Base-by-base conservation (phyloP, 768 basidiomycete species). In the Suillus subluteus region DNA sequence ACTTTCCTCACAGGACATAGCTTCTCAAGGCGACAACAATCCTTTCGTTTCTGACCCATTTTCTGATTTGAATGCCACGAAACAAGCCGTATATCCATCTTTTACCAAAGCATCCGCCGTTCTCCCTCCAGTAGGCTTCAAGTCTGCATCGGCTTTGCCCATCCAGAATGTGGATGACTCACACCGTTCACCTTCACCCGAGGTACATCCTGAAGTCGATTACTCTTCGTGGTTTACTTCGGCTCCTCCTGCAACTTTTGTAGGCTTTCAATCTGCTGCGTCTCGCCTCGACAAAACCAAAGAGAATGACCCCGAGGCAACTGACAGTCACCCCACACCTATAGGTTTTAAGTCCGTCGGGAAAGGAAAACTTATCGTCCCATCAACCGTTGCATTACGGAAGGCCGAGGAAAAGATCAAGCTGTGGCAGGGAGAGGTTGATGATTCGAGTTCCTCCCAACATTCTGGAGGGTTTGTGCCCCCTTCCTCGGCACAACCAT, bases 381-480 rank as follows among this genome's bases (percentile, higher is more conserved):
- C 89, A 1, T 90, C 89, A 6, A 79, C 78, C 40, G 77, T 78
- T 30, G 87, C 90, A 1, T 73, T 90, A 9, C 83, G 81, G 9
- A 82, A 82, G 69, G 90, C 89, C 1, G 76, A 83, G 74, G 83
- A 83, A 52, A 85, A 80, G 68, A 78, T 88, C 72, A 78, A 76
- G 35, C 77, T 79, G 32, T 88, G 86, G 87, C 74, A 80, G 44
- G 78, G 81, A 52, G 80, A 82, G n/a, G 75, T 78, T 13, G 54
- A 65, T 40, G 71, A 75, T 54, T 44, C 63, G 58, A 61, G 50
- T 43, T 12, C 65, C 35, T 58, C 66, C n/a, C 43, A 64, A 32
- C n/a, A 35, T 18, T 16, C 63, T 2, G 30, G 56, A 68, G 55
- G 18, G 13, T 50, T 35, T n/a, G 66, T 58, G 13, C 54, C 69